Base-by-base conservation (phyloP, 2,329 filamentous ascomycete genomes). In the Ampelomyces quisqualis region DNA sequence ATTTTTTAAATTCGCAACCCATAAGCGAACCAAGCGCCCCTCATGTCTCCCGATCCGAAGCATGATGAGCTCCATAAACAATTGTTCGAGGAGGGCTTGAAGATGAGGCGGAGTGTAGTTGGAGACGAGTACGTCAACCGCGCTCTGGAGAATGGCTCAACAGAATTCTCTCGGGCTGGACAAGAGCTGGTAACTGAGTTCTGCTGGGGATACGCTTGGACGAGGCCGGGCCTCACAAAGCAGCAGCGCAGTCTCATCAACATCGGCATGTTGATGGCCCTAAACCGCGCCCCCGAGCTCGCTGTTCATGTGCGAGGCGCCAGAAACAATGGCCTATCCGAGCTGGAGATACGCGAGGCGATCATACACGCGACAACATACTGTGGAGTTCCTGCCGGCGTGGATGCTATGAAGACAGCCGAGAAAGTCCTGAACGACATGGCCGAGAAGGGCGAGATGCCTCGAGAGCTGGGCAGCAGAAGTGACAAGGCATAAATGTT, bases 191-290 rank as follows among this genome's bases (percentile, higher is more conserved):
- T 82, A 2, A 84, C 81, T 1, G 81, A 84, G 65, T 78, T 73
- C 60, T 79, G 77, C 67, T 85, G 81, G 82, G 81, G 81, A 10
- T 75, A 75, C 43, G 75, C 77, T 18, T 86, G 82, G 82, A 77
- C 77, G 3, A 75, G 82, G 6, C 80, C 80, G 0, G 82, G 81
- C 0, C 73, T 85, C 7, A 75, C 78, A 23, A 74, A 76, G 44
- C 81, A 84, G 60, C 77, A 80, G 51, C 74, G 82, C 32, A 79
- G 74, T 38, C 70, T 85, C 39, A 67, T 85, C 38, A 84, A 84
- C 60, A 79, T 85, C 33, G 80, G 76, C 33, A 84, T 85, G 77
- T 70, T 85, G 31, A 79, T 78, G 61, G 79, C 79, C 3, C 70
- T 83, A 47, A 84, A 84, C 53, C 71, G 78, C 4, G 71, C 70